phyloP scores from a whole-genome alignment of 169 alveolate genomes.

The Eimeria mitis region DNA sequence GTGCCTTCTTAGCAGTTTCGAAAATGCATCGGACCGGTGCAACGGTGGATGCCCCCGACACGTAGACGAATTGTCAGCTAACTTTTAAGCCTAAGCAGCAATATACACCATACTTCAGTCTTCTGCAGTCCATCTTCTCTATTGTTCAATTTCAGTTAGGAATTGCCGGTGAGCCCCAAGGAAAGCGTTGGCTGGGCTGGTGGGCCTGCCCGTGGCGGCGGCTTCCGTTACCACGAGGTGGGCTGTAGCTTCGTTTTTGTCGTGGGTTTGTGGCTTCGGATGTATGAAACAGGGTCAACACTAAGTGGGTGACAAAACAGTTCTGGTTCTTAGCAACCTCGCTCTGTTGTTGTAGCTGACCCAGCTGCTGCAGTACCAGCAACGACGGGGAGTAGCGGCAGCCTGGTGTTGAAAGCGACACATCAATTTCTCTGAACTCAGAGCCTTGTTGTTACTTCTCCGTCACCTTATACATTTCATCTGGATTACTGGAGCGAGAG shows the following conservation, averaged over 20 bases:
- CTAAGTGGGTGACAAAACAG: slow-evolving; percentile 30
- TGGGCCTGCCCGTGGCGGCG: slow-evolving; percentile 73
- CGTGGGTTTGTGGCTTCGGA: slow-evolving; percentile 2
- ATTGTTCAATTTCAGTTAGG: background rate
- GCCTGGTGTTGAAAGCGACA: background rate
- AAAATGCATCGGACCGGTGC: slow-evolving; percentile 27
- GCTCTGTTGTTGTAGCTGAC: slow-evolving; percentile 1
- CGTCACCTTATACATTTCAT: background rate
- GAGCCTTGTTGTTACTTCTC: background rate
- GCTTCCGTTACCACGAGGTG: slow-evolving; percentile 15
- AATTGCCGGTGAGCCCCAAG: slow-evolving; percentile 1
- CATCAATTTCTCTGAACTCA: background rate
- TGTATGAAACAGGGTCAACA: background rate
- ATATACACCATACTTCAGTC: background rate
- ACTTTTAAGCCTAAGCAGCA: background rate
- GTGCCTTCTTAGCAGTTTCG: background rate
- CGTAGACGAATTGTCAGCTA: background rate
- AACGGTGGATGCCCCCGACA: slow-evolving; percentile 1
- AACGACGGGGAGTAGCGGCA: slow-evolving; percentile 15
- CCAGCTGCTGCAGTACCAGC: background rate
- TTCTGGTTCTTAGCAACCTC: slow-evolving; percentile 13
- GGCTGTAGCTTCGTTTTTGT: slow-evolving; percentile 5
- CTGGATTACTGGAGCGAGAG: background rate
- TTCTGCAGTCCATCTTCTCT: background rate
- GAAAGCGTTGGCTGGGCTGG: slow-evolving; percentile 76